Evolutionary conservation across 345 rosid genomes (phyloP), one percentile per base, ranked within the genome.

Genomic region (Zanthoxylum bungeanum): DNA sequence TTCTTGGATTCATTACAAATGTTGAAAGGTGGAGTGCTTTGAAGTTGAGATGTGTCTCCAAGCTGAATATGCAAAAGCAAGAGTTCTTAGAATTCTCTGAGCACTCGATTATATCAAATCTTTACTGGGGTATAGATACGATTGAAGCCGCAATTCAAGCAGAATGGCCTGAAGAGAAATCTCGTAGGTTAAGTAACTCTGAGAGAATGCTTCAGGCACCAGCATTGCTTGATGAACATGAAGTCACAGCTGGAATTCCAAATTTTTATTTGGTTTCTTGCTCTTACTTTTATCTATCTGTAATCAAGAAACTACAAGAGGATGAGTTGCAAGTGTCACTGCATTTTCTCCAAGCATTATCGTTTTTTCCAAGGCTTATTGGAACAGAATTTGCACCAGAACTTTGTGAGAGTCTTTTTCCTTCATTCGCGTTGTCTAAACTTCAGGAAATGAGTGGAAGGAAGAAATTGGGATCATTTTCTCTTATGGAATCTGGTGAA

Each of bases 171-270:
- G 87, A 80, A 50, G 85, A 85, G 74, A 81, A 73, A 44, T 37
- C 68, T 9, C 52, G 66, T 36, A 60, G 57, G 68, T 65, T 91
- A 12, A 73, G 62, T 57, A 85, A 86, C 60, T 79, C 94, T 2
- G 98, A 93, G 86, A 78, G 73, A 71, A 77, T 87, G 94, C 97
- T 91, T 60, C 98, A 93, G 79, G 87, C 85, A 24, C 97, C 97
- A 1, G 97, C 98, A 19, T 85, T 91, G 83, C 90, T 91, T 64
- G 93, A 88, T 7, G 96, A 90, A 64, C 82, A 82, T 44, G 96
- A 86, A 66, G 67, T 63, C 49, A 89, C 93, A 7, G 81, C 90
- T 17, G 91, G 97, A 65, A 80, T 91, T 65, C 81, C 84, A 1
- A 91, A 93, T 75, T 68, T 68, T 17, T 78, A 75, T 61, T 76